Evolutionary conservation across 768 basidiomycete genomes (phyloP).

Genomic region (Boletus sp.): DNA sequence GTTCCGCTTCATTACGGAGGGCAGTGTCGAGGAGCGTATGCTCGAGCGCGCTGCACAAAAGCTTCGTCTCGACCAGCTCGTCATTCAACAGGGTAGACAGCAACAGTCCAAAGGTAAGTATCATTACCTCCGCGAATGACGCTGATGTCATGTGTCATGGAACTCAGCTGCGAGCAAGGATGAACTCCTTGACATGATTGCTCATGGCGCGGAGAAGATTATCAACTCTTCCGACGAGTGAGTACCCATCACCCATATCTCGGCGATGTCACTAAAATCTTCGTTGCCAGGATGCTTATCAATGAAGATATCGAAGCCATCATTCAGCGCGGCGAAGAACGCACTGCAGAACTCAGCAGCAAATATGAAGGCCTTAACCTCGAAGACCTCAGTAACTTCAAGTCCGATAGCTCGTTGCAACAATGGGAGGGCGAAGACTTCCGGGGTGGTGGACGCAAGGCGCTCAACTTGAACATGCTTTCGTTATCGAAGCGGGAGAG

Average conservation of each 20-base stretch:
- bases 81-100: constrained; percentile 93
- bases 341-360: constrained; percentile 81
- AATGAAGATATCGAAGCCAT: constrained; percentile 94
- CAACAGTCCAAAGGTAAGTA: constrained; percentile 74
- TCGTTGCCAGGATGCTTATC: constrained; percentile 54
- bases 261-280: background rate
- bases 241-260: constrained; percentile 23
- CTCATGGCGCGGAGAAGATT: constrained; percentile 96
- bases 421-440: constrained; percentile 98
- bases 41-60: constrained; percentile 93
- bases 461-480: constrained; percentile 71
- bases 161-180: constrained; percentile 86
- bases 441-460: constrained; percentile 70
- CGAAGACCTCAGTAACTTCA: constrained; percentile 96
- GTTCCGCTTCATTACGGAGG: constrained; percentile 81
- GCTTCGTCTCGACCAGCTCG: constrained; percentile 89
- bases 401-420: constrained; percentile 86
- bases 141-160: background rate
- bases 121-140: background rate
- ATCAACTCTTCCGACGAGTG: constrained; percentile 79
- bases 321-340: constrained; percentile 87
- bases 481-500: constrained; percentile 93
- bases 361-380: constrained; percentile 92
- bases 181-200: constrained; percentile 96
- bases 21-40: constrained; percentile 91